These are phyloP conservation scores for Alternaria viburni DNA, from an alignment of 2,329 filamentous ascomycete species.

Conservation along the genomic window DNA sequence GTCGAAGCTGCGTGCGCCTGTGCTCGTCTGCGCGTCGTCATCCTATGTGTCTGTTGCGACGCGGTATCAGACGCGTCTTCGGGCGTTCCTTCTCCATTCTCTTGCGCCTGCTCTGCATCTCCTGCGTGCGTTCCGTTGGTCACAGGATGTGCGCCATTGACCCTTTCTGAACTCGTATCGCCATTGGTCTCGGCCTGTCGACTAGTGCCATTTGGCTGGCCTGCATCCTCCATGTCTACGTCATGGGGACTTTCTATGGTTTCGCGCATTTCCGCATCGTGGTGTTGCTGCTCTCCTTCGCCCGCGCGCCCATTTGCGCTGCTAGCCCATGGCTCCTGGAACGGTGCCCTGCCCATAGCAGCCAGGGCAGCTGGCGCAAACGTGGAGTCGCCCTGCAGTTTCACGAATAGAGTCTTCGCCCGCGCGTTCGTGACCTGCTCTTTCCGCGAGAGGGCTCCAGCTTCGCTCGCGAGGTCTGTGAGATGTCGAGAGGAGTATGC, in stretches of 20 bases:
- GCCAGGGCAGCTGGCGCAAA: constrained; percentile 64
- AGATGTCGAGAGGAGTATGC: constrained; percentile 78
- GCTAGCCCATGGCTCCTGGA: constrained; percentile 24
- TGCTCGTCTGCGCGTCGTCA: constrained; percentile 62
- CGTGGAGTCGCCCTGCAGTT: constrained; percentile 75
- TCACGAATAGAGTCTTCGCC: constrained; percentile 75
- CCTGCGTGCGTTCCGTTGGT: constrained; percentile 31
- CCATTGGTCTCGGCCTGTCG: constrained; percentile 19
- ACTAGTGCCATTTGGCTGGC: constrained; percentile 22
- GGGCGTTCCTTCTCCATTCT: constrained; percentile 31
- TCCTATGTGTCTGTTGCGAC: constrained; percentile 55
- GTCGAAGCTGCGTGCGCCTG: constrained; percentile 55
- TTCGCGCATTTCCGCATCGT: constrained; percentile 21
- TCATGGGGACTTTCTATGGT: constrained; percentile 23
- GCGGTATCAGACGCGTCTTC: constrained; percentile 53
- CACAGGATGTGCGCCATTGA: constrained; percentile 25
- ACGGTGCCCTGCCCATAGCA: constrained; percentile 51
- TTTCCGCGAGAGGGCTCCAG: constrained; percentile 73
- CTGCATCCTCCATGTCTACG: constrained; percentile 37
- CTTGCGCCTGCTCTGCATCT: constrained; percentile 21
- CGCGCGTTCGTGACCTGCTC: constrained; percentile 76
- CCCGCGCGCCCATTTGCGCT: constrained; percentile 9
- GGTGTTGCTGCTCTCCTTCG: constrained; percentile 16
- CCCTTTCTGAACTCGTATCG: not conserved
- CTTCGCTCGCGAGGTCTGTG: constrained; percentile 72